Evolutionary conservation across 805 yeast species (phyloP), one percentile per base, ranked within the genome.

Genomic region (Saturnispora galanensis): DNA sequence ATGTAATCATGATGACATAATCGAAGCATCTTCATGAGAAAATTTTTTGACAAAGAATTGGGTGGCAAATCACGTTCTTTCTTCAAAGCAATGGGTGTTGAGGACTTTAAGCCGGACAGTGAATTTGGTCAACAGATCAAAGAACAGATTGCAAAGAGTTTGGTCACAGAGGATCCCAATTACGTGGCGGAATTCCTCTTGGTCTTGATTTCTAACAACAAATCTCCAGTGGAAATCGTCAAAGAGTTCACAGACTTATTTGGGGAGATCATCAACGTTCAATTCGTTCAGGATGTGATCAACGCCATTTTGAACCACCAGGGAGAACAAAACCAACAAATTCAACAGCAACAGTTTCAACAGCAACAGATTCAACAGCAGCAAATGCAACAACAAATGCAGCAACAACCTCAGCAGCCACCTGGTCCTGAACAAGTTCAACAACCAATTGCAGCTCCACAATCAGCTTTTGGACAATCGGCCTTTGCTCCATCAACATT

Each of bases 101-200:
- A 52, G 42, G 49, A 50, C 21, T 52, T 62, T 28, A 55, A 54
- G 36, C 53, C 59, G 16, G 66, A 62, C 4, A 57, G 62, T 13
- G 63, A 63, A 30, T 50, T 67, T 30, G 69, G 66, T 31, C 59
- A 66, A 47, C 70, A 69, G 47, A 53, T 74, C 41, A 73, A 73
- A 53, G 59, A 60, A 17, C 65, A 63, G 35, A 67, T 75, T 7
- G 66, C 71, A 13, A 59, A 60, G 40, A 69, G 66, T 53, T 49
- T 72, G 21, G 69, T 68, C 47, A 63, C 63, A 10, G 80, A 75
- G 45, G 81, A 76, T 53, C 69, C 73, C 21, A 68, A 64, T 38
- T 81, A 79, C 52, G 79, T 81, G 35, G 84, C 93, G 11, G 93
- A 84, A 60, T 84, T 75, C 56, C 77, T 84, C 46, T 71, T 79